phyloP scores from a whole-genome alignment of 2,329 filamentous ascomycete genomes.

The Ophiostoma sp. region DNA sequence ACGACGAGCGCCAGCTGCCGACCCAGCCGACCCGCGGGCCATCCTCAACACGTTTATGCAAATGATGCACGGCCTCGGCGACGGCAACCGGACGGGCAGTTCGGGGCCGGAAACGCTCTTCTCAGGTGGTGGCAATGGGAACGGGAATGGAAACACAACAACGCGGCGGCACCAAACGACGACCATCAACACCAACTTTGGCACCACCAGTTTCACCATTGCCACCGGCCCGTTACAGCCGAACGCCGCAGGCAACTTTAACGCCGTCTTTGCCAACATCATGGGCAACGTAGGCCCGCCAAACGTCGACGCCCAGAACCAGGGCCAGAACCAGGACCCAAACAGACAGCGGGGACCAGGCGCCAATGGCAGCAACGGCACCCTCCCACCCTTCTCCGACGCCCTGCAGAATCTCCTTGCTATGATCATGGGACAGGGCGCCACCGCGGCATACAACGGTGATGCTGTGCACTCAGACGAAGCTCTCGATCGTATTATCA shows the following conservation, averaged over 20 bases:
- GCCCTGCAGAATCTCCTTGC: slow-evolving; percentile 56
- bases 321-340: background rate
- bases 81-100: slow-evolving; percentile 26
- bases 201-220: slow-evolving; percentile 52
- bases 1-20: slow-evolving; percentile 21
- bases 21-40: slow-evolving; percentile 38
- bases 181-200: slow-evolving; percentile 28
- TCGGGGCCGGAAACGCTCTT: slow-evolving; percentile 28
- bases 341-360: background rate
- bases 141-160: background rate
- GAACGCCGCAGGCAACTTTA: slow-evolving; percentile 40
- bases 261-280: slow-evolving; percentile 50
- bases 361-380: slow-evolving; percentile 28
- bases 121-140: background rate
- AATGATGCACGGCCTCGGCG: slow-evolving; percentile 41
- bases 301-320: slow-evolving; percentile 30
- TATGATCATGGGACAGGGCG: slow-evolving; percentile 53
- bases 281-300: slow-evolving; percentile 39
- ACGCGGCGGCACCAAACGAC: background rate
- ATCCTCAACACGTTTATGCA: slow-evolving; percentile 47
- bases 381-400: slow-evolving; percentile 36
- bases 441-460: slow-evolving; percentile 52
- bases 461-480: slow-evolving; percentile 91
- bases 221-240: slow-evolving; percentile 42
- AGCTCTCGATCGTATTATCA: slow-evolving; percentile 84